phyloP scores from a whole-genome alignment of 2,329 filamentous ascomycete species.

The Alternaria longipes region DNA sequence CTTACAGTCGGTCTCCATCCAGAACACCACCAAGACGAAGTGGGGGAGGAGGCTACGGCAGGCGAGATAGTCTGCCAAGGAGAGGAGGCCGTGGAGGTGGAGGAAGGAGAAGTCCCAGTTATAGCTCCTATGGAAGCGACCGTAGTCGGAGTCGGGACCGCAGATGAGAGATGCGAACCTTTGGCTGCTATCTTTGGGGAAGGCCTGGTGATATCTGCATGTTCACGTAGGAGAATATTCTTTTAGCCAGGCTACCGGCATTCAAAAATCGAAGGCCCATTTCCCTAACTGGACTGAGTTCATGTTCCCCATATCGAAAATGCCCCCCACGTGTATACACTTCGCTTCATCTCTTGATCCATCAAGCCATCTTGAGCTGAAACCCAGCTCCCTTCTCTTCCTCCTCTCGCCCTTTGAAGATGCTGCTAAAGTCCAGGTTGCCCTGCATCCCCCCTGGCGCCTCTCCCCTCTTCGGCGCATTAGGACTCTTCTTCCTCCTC shows the following conservation, averaged over 20 bases:
- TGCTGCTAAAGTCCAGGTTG: conserved; percentile 59
- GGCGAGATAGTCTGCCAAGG: conserved; percentile 26
- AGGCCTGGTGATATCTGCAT: background rate
- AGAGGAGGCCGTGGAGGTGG: conserved; percentile 34
- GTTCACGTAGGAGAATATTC: background rate
- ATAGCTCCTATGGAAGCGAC: conserved; percentile 69
- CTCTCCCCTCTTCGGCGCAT: conserved; percentile 82
- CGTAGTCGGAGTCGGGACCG: conserved; percentile 57
- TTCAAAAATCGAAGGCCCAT: background rate
- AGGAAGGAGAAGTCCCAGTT: conserved; percentile 66
- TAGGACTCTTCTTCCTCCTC: conserved; percentile 76
- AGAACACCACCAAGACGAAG: conserved; percentile 42
- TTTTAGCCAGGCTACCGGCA: background rate
- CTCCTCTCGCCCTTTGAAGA: conserved; percentile 60
- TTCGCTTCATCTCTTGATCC: background rate
- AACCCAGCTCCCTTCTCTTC: conserved; percentile 61
- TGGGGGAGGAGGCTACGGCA: conserved; percentile 23
- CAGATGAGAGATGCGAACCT: conserved; percentile 17
- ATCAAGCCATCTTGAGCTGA: conserved; percentile 45
- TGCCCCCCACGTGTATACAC: background rate
- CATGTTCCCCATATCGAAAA: background rate
- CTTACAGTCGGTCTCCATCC: conserved; percentile 52
- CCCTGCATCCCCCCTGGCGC: conserved; percentile 54
- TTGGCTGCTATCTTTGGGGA: background rate
- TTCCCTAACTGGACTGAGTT: background rate